These are phyloP conservation scores for Suillus occidentalis DNA, from an alignment of 768 basidiomycete genomes.

Conservation along the genomic window DNA sequence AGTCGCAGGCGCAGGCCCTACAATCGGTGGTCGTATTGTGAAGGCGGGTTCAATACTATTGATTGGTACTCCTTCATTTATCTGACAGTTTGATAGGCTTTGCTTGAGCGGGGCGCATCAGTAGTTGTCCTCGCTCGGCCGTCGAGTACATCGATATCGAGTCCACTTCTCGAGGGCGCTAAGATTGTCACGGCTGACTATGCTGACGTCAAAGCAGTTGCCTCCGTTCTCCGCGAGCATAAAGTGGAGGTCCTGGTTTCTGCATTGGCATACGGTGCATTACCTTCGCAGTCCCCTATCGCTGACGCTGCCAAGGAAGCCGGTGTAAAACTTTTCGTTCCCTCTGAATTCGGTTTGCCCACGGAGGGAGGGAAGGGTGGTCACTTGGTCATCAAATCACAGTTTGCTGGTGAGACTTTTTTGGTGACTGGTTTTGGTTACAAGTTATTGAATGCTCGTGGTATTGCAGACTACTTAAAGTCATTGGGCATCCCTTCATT, in stretches of 20 bases:
- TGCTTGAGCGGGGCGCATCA: slow-evolving; percentile 21
- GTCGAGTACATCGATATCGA: slow-evolving; percentile 20
- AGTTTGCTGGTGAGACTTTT: slow-evolving; percentile 27
- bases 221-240: slow-evolving; percentile 30
- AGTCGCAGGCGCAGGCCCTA: slow-evolving; percentile 36
- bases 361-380: slow-evolving; percentile 33
- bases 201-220: slow-evolving; percentile 23
- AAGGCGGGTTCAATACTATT: slow-evolving; percentile 15
- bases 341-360: slow-evolving; percentile 38
- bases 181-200: slow-evolving; percentile 31
- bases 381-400: slow-evolving; percentile 24
- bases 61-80: not conserved
- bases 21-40: slow-evolving; percentile 35
- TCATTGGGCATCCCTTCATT: slow-evolving; percentile 29
- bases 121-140: slow-evolving; percentile 27
- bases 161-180: slow-evolving; percentile 25
- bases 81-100: slow-evolving; percentile 17
- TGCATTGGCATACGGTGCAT: slow-evolving; percentile 29
- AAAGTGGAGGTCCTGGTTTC: slow-evolving; percentile 36
- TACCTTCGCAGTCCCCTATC: slow-evolving; percentile 25
- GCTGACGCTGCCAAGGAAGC: slow-evolving; percentile 38
- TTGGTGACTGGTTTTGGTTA: not conserved
- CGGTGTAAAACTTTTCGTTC: slow-evolving; percentile 39
- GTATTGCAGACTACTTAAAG: slow-evolving; percentile 28
- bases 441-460: not conserved